Evolutionary conservation across 345 rosid genomes (phyloP), one percentile per base, ranked within the genome.

Genomic region (Combretum micranthum): DNA sequence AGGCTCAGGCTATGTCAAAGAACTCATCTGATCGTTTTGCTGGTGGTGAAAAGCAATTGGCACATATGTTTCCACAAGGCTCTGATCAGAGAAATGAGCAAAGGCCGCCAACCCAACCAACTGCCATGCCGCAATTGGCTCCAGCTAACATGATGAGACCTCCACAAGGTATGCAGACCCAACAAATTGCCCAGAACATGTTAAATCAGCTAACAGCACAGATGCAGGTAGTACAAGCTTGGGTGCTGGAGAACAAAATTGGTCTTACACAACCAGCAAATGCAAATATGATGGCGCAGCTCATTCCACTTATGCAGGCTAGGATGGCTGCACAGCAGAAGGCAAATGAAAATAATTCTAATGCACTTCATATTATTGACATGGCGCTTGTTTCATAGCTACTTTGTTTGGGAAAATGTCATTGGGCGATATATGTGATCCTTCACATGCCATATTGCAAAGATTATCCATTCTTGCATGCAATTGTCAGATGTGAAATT

Each of bases 401-500:
- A 50, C 80, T 89, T 47, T 80, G 88, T 53, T 71, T 73, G 58
- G 96, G 91, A 47, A 79, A 83, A 55, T 85, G 89, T 62, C 97
- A 93, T 70, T 87, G 99, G 97, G 97, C 99, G 54, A 85, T 89
- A 68, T 87, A 89, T 64, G 97, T 93, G 61, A 85, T 78, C 62
- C 92, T 93, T 68, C 94, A 87, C 74, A 83, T 93, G 79, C 86
- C 94, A 19, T 70, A 59, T 26, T 57, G 59, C 65, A 82, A 76
- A 64, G 94, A 87, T 67, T 82, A 82, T 79, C 97, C 96, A 54
- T 71, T 74, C 66, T 84, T 93, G 57, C 97, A 89, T 60, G 85
- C 77, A 60, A 72, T 65, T 15, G 75, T 78, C 53, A 85, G 85
- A 55, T 72, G 84, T 64, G 97, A 89, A 79, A 93, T 93, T 73